Base-by-base conservation (phyloP, 768 basidiomycete species). In the Cyclocybe aegerita region DNA sequence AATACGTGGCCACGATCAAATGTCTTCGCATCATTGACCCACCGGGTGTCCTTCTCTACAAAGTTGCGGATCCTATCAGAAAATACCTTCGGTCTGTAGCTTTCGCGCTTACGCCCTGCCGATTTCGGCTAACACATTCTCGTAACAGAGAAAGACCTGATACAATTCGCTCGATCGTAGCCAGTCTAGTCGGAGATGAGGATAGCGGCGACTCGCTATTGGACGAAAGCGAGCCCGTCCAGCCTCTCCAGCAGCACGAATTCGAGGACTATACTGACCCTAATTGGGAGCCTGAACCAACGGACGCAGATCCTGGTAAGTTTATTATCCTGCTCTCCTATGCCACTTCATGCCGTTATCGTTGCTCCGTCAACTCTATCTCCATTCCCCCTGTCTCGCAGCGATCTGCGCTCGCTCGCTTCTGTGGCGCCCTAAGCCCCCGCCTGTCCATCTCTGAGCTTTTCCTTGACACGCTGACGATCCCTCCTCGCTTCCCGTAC, bases 241-340 rank as follows among this genome's bases (percentile, higher is more conserved):
- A 82, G 52, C 87, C 89, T 10, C 69, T 93, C 34, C 86, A 91
- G 58, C 83, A 86, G 46, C 70, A 76, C 2, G 85, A 90, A 42
- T 76, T 82, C 44, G 96, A 98, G 56, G 92, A 98, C 55, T 98
- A 89, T 60, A 78, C 77, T 1, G 95, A 99, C 64, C 86, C 90
- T 0, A 87, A 90, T 52, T 99, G 97, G 97, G 85, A 89, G 39
- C 97, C 97, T 0, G 95, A 98, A 63, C 95, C 97, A 0, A 80
- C 95, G 48, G 97, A 99, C 66, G 97, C 97, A 31, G 97, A 95
- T 0, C 92, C 93, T 49, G 90, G 94, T 95, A 56, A 50, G 75
- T 62, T 14, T 39, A 8, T 14, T 39, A 8, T n/a, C 4, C 31
- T 15, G 44, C 39, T 23, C 17, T 33, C 46, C n/a, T 34, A n/a